Evolutionary conservation across 257 asterid species (phyloP).

Genomic region (Forsythia suspensa): DNA sequence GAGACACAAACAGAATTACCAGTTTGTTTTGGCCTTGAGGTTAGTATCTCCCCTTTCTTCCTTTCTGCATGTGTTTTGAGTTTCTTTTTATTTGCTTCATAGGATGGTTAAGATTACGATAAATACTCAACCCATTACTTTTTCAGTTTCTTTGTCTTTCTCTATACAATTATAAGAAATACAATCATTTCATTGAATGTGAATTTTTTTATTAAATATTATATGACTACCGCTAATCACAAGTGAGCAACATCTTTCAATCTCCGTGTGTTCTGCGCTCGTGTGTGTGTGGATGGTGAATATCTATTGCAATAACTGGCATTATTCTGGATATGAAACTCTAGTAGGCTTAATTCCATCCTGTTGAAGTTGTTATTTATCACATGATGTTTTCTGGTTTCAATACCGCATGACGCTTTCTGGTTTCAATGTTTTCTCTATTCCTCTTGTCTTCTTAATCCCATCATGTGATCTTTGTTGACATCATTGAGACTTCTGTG

Average conservation of each 20-base stretch:
- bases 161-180: not conserved
- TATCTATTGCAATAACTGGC: constrained; percentile 8
- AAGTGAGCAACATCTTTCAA: not conserved
- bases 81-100: constrained; percentile 12
- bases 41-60: constrained; percentile 33
- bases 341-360: constrained; percentile 1
- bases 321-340: not conserved
- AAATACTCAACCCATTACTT: not conserved
- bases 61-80: constrained; percentile 7
- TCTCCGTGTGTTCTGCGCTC: not conserved
- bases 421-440: not conserved
- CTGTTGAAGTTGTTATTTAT: constrained; percentile 7
- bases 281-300: not conserved
- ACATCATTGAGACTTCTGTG: constrained; percentile 13
- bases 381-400: not conserved
- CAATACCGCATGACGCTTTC: not conserved
- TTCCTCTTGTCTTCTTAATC: constrained; percentile 15
- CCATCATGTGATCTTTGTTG: constrained; percentile 17
- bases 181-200: not conserved
- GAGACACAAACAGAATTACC: constrained; percentile 65
- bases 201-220: not conserved
- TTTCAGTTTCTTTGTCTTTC: not conserved
- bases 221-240: not conserved
- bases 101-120: not conserved
- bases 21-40: constrained; percentile 88